Base-by-base conservation (phyloP, 495 filamentous ascomycete species). In the Penicillium canescens region DNA sequence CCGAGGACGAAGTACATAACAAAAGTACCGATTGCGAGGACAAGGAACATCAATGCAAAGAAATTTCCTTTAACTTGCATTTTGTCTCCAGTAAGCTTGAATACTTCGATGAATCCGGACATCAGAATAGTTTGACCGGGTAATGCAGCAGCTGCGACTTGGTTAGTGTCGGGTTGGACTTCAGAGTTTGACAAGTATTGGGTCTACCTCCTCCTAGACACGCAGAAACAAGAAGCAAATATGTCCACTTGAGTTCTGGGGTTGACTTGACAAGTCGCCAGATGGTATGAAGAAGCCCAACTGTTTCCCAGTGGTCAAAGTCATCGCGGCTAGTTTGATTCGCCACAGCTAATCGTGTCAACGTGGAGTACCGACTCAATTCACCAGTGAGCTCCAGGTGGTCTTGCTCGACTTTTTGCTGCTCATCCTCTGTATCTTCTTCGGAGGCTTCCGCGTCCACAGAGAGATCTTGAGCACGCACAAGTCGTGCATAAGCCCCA, bases 401-500 rank as follows among this genome's bases (percentile, higher is more conserved):
- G 1, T 43, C 10, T 4, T 8, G 8, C 9, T 44, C 33, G 4
- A 1, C 26, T n/a, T 45, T 16, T 28, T 6, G 28, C 1, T 38
- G 8, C n/a, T 40, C 34, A 11, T 23, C 26, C 16, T 26, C n/a
- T 14, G 24, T 40, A n/a, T 16, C 5, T n/a, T 48, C 24, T 8
- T 50, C 41, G 7, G 47, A 38, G 2, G 14, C 10, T 12, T 51
- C 23, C 43, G 33, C 16, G 10, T 23, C 24, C 24, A 44, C 33
- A 34, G 55, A 55, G 51, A 91, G 84, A 38, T 80, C 76, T 55
- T 90, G 86, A 16, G 87, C 87, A 42, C 81, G 83, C 16, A 91
- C 86, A 10, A 91, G 77, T 34, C 78, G 80, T 56, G 81, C 81
- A 63, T 91, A 91, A 10, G 85, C 80, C 14, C 74, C 75, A 45